These are phyloP conservation scores for Phanerochaete carnosa DNA, from an alignment of 768 basidiomycete genomes.

Conservation along the genomic window DNA sequence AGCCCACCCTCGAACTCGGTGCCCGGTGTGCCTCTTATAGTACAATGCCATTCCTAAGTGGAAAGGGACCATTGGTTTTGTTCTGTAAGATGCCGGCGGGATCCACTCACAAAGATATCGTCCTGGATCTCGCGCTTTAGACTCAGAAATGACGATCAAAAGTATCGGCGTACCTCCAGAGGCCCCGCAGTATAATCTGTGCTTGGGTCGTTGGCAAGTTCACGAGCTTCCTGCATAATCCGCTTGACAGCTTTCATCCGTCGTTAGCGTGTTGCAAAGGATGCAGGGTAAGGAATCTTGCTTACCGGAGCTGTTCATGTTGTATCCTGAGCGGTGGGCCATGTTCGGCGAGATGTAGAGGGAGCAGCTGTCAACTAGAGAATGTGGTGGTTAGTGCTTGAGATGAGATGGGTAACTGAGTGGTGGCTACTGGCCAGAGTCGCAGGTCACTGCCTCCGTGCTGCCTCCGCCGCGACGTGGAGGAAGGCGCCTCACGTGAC, in stretches of 20 bases:
- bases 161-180: slow-evolving; percentile 54
- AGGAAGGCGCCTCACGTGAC: slow-evolving; percentile 7
- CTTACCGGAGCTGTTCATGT: slow-evolving; percentile 89
- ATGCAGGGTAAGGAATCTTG: not conserved
- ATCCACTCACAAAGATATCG: slow-evolving; percentile 76
- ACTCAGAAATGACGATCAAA: slow-evolving; percentile 5
- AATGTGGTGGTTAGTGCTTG: not conserved
- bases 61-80: not conserved
- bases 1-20: slow-evolving; percentile 93
- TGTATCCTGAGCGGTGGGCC: slow-evolving; percentile 42
- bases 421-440: slow-evolving; percentile 2
- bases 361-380: not conserved
- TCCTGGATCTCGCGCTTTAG: slow-evolving; percentile 43
- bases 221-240: slow-evolving; percentile 94
- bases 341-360: slow-evolving; percentile 13
- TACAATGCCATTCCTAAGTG: slow-evolving; percentile 89
- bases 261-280: slow-evolving; percentile 6
- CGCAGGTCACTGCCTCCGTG: not conserved
- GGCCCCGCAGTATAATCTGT: slow-evolving; percentile 84
- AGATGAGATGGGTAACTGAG: not conserved
- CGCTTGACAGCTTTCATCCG: slow-evolving; percentile 68
- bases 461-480: slow-evolving; percentile 11
- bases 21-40: slow-evolving; percentile 82
- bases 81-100: not conserved
- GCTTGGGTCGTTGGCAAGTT: slow-evolving; percentile 80